These are phyloP conservation scores for Wickerhamiella kurtzmanii DNA, from an alignment of 805 yeast species.

Conservation along the genomic window DNA sequence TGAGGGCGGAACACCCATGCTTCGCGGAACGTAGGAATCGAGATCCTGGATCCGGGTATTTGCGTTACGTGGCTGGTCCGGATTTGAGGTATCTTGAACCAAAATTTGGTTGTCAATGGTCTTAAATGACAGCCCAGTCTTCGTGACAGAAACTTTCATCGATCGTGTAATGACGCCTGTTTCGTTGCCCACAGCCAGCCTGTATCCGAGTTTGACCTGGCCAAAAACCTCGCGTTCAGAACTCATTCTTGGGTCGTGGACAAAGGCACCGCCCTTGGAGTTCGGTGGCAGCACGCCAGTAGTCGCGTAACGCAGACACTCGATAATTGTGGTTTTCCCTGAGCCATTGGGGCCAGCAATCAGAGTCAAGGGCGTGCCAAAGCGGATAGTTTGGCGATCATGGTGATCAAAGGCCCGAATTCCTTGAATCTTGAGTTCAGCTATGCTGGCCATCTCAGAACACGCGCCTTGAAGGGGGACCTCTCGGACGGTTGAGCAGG, in stretches of 20 bases:
- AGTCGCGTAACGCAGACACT: conserved; percentile 83
- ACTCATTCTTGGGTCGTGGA: conserved; percentile 67
- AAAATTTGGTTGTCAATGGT: conserved; percentile 76
- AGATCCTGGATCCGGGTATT: conserved; percentile 75
- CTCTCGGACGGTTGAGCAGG: no score
- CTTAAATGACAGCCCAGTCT: conserved; percentile 59
- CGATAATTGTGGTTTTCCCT: conserved; percentile 93
- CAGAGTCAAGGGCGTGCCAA: conserved; percentile 78
- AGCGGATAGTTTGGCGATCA: conserved; percentile 71
- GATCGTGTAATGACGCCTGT: conserved; percentile 74
- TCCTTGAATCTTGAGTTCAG: conserved; percentile 65
- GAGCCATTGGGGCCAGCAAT: conserved; percentile 95
- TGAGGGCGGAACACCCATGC: conserved; percentile 78
- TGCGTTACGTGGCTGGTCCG: conserved; percentile 2
- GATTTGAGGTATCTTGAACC: not conserved
- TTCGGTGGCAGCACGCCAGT: conserved; percentile 96
- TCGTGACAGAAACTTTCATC: conserved; percentile 48
- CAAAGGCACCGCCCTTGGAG: conserved; percentile 88
- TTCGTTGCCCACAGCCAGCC: conserved; percentile 52
- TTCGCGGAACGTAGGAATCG: conserved; percentile 66
- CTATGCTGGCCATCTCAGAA: conserved; percentile 18
- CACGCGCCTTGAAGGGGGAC: no score
- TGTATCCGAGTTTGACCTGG: conserved; percentile 79
- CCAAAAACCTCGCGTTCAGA: conserved; percentile 72
- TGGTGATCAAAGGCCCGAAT: conserved; percentile 84